Evolutionary conservation across 352 stramenopile genomes (phyloP), one percentile per base, ranked within the genome.

Genomic region (Phytophthora fragariae): DNA sequence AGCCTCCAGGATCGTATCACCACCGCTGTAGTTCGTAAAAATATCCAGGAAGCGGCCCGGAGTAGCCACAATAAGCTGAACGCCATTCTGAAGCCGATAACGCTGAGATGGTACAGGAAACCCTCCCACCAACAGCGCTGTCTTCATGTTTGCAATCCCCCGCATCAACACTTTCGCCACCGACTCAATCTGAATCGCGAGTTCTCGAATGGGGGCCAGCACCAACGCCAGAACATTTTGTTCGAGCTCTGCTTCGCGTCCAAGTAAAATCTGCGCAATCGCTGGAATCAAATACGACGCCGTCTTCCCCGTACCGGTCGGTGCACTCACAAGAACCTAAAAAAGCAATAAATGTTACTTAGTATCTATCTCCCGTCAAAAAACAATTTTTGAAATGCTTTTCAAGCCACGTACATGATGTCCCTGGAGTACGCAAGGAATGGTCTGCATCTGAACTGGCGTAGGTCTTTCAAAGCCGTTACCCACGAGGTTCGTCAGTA

Each of bases 361-460:
- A 21, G 19, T 21, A 15, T 44, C 12, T 14, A 44, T 14, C 35
- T 19, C 5, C 44, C 15, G 11, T 19, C 33, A 21, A 49, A 9
- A 21, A 21, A 21, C 19, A 21, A 21, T 21, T 21, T 21, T 21
- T 21, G 19, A 29, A 29, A 29, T 29, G 24, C 5, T 31, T 31
- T 31, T 31, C 3, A 31, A 31, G 29, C 29, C n/a, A 66, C 72
- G 56, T 79, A 92, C 80, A 69, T 93, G 72, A 12, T 64, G 46
- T 14, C 81, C 69, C 5, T 73, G 44, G 6, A 93, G 35, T 4
- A 80, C 72, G 35, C 79, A 86, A 49, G 88, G 88, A 15, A 93
- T 80, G 5, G 75, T 81, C 62, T 93, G 86, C 88, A 93, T 95
- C 65, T 95, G 88, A 55, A 95, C 85, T 3, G 88, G 82, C 41